phyloP scores from a whole-genome alignment of 2,329 filamentous ascomycete genomes.

The Graphilbum fragrans region DNA sequence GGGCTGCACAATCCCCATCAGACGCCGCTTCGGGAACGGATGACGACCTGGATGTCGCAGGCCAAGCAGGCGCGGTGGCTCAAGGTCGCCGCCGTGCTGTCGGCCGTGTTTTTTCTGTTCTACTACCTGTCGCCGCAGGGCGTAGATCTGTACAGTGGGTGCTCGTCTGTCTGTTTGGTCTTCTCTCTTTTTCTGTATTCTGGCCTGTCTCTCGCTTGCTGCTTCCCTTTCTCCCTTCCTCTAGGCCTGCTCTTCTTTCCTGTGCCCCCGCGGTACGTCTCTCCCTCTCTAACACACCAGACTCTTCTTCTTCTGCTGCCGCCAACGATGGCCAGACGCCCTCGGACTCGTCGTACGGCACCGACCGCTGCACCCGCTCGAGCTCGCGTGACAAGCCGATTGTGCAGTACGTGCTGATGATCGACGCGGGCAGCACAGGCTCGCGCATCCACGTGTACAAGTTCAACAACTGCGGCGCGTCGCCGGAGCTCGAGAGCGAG shows the following conservation, averaged over 20 bases:
- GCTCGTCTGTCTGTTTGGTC: background rate
- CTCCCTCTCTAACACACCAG: too few species aligned
- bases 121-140: conserved; percentile 51
- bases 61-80: conserved; percentile 53
- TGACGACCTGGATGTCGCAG: conserved; percentile 48
- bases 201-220: conserved; percentile 6
- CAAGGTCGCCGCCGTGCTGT: conserved; percentile 51
- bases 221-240: too few species aligned
- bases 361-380: conserved; percentile 69
- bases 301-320: too few species aligned
- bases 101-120: conserved; percentile 47
- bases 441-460: conserved; percentile 97
- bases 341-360: conserved; percentile 50
- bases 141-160: conserved; percentile 37
- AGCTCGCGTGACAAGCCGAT: conserved; percentile 82
- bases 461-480: conserved; percentile 95
- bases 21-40: conserved; percentile 36
- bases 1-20: conserved; percentile 31
- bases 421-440: conserved; percentile 94
- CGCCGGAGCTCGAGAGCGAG: conserved; percentile 89
- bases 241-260: background rate
- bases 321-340: conserved; percentile 35
- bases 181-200: background rate
- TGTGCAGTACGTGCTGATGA: conserved; percentile 96
- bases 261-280: background rate